Percentiles rank a stretch among this genome's conserved stretches.
phyloP scores from a whole-genome alignment of 176 grass and related monocot genomes.

The Coix lacrymajobi region DNA sequence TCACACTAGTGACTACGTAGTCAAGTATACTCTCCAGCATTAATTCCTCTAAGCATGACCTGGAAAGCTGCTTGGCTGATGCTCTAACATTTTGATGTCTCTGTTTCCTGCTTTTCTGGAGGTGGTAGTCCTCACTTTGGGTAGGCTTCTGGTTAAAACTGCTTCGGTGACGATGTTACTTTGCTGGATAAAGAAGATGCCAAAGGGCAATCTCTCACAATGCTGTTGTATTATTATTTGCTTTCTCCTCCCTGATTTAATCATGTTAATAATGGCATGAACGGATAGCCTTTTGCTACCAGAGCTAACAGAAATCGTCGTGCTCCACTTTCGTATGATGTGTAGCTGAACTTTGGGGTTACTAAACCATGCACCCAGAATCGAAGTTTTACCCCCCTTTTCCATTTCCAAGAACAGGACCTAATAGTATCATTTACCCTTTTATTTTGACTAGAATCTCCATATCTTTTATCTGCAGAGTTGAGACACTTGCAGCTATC shows the following conservation, averaged over 20 bases:
- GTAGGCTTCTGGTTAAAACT: conserved; percentile 9
- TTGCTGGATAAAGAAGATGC: conserved; percentile 19
- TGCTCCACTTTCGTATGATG: neutral
- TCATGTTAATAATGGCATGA: conserved; percentile 11
- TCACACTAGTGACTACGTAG: neutral
- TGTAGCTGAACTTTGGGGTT: conserved; percentile 8
- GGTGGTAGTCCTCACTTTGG: neutral
- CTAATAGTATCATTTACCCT: neutral
- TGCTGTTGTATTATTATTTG: neutral
- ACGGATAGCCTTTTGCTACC: neutral
- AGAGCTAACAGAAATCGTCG: conserved; percentile 3
- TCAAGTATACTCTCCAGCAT: neutral
- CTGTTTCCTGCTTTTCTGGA: conserved; percentile 15
- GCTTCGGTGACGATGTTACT: neutral
- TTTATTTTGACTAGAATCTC: neutral
- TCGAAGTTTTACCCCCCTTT: neutral
- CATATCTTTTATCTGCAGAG: neutral
- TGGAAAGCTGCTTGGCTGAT: conserved; percentile 4
- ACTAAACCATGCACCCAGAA: conserved; percentile 20
- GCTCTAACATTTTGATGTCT: conserved; percentile 1
- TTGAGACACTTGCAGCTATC: neutral
- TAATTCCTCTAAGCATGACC: conserved; percentile 14
- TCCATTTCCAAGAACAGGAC: neutral
- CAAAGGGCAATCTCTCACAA: conserved; percentile 5
- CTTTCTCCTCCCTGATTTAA: neutral